Evolutionary conservation across 2,329 filamentous ascomycete species (phyloP).

Genomic region (Alternaria angustiovoidea): DNA sequence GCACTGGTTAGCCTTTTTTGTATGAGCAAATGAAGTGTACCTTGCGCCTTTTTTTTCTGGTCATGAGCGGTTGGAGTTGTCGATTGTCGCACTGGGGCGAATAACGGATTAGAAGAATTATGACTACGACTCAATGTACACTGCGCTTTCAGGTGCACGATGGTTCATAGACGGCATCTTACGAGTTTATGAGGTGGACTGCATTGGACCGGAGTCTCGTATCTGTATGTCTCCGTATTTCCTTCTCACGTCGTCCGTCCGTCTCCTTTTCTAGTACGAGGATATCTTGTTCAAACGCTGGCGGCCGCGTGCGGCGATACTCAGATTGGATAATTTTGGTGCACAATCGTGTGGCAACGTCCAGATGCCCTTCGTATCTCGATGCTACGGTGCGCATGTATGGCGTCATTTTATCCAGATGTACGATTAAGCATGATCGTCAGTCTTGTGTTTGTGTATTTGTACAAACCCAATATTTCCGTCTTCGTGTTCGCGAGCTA

Average conservation of each 20-base stretch:
- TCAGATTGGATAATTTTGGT: neutral
- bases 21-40: neutral
- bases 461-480: neutral
- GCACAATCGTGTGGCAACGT: neutral
- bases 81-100: neutral
- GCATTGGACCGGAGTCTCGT: neutral
- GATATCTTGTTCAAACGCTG: neutral
- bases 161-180: neutral
- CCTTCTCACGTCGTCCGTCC: neutral
- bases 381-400: neutral
- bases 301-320: neutral
- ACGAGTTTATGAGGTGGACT: neutral
- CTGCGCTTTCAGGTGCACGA: neutral
- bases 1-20: slow-evolving; percentile 5
- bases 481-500: slow-evolving; percentile 1
- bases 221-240: neutral
- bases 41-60: neutral
- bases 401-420: neutral
- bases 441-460: neutral
- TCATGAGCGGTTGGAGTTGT: neutral
- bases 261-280: neutral
- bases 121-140: neutral
- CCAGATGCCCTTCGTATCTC: neutral
- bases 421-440: neutral
- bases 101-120: neutral